Conservation (phyloP, 2,329 filamentous ascomycete species). For the Neophaeococcomyces aloes region DNA sequence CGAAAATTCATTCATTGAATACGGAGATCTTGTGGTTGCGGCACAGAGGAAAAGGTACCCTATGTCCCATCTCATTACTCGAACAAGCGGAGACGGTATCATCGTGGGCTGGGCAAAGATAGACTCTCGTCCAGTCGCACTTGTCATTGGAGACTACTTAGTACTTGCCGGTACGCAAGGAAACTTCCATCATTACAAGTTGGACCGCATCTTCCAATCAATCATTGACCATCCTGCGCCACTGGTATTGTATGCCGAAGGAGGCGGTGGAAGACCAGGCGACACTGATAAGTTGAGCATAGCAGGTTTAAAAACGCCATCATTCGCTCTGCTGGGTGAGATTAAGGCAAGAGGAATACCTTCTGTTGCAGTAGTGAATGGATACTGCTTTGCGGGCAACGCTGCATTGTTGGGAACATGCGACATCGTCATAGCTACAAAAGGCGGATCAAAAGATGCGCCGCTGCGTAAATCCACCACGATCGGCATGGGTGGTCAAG, state of each 20-base stretch:
- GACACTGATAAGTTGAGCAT: slow-evolving; percentile 14
- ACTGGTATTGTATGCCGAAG: slow-evolving; percentile 15
- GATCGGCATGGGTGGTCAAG: slow-evolving; percentile 17
- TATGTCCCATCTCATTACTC: slow-evolving; percentile 15
- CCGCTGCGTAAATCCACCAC: slow-evolving; percentile 13
- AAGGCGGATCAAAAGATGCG: slow-evolving; percentile 15
- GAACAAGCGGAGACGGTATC: slow-evolving; percentile 16
- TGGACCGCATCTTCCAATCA: slow-evolving; percentile 17
- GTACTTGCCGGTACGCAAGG: slow-evolving; percentile 16
- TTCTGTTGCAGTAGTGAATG: slow-evolving; percentile 15
- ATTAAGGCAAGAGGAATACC: slow-evolving; percentile 16
- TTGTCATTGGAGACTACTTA: slow-evolving; percentile 16
- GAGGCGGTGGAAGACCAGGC: slow-evolving; percentile 15
- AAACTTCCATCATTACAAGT: slow-evolving; percentile 16
- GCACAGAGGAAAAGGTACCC: slow-evolving; percentile 16
- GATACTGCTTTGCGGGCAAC: slow-evolving; percentile 17
- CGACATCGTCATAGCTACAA: slow-evolving; percentile 15
- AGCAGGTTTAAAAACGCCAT: slow-evolving; percentile 15
- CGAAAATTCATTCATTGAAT: slow-evolving; percentile 14
- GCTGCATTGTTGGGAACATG: slow-evolving; percentile 15
- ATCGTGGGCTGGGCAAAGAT: slow-evolving; percentile 17
- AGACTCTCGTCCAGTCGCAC: slow-evolving; percentile 13
- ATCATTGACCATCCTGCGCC: slow-evolving; percentile 16
- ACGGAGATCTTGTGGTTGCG: slow-evolving; percentile 15
- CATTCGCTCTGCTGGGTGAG: slow-evolving; percentile 14